Percentiles rank a stretch among this genome's conserved stretches.
These are phyloP conservation scores for Sporothrix humicola DNA, from an alignment of 2,329 filamentous ascomycete genomes.

Conservation along the genomic window DNA sequence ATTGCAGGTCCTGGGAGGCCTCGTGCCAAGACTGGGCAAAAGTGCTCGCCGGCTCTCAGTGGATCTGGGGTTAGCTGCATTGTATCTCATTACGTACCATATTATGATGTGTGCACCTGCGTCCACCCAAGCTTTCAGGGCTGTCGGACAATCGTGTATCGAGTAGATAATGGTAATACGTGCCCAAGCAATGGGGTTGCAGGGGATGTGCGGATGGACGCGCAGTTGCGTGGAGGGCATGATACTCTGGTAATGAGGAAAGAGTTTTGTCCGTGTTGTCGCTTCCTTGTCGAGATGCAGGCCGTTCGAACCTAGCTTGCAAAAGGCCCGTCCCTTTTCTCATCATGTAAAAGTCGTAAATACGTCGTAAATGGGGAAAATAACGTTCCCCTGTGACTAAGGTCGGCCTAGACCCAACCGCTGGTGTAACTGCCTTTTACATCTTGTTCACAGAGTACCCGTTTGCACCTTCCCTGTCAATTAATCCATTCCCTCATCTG, in stretches of 20 bases:
- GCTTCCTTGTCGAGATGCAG: not conserved
- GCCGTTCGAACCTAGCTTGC: not conserved
- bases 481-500: not conserved
- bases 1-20: constrained; percentile 32
- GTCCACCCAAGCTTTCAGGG: not conserved
- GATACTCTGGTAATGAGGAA: not conserved
- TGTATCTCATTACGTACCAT: constrained; percentile 29
- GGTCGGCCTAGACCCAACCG: not conserved
- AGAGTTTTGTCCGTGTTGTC: not conserved
- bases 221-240: constrained; percentile 11
- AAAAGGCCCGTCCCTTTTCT: not conserved
- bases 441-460: not conserved
- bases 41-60: constrained; percentile 27
- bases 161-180: not conserved
- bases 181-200: not conserved
- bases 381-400: not conserved
- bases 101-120: constrained; percentile 14
- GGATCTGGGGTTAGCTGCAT: constrained; percentile 27
- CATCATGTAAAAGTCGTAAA: not conserved
- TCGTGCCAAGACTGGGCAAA: constrained; percentile 33
- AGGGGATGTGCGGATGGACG: constrained; percentile 5
- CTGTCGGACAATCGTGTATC: not conserved
- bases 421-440: not conserved
- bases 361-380: not conserved
- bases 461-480: not conserved